These are phyloP conservation scores for Ganoderma lingzhi DNA, from an alignment of 1,284 basidiomycete species.

Conservation along the genomic window DNA sequence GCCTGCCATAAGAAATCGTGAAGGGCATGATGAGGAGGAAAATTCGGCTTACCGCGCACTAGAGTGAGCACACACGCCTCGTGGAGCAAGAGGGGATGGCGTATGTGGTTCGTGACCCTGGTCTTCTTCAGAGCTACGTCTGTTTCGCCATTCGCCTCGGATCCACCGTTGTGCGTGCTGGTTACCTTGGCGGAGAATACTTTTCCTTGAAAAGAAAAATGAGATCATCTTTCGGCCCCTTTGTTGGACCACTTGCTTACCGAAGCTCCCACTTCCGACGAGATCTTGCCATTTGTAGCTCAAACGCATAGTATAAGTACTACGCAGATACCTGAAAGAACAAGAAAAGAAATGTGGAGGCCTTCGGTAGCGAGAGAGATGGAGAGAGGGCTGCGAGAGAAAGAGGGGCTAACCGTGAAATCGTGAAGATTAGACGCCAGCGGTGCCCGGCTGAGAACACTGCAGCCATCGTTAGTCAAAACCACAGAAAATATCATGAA, in stretches of 20 bases:
- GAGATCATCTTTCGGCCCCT: neutral
- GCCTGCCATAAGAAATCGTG: too few species aligned
- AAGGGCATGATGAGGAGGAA: too few species aligned
- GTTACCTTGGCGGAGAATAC: neutral
- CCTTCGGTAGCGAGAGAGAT: too few species aligned
- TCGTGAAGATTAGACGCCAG: too few species aligned
- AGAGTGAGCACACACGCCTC: neutral
- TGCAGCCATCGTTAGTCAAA: too few species aligned
- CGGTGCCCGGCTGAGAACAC: too few species aligned
- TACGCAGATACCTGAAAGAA: constrained; percentile 8
- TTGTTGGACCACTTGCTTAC: neutral
- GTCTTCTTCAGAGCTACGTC: neutral
- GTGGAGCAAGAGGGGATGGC: neutral
- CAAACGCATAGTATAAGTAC: neutral
- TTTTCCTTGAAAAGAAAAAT: neutral
- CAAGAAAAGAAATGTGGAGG: too few species aligned
- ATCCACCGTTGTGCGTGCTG: neutral
- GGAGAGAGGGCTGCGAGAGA: too few species aligned
- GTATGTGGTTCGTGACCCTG: neutral
- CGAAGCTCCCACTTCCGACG: neutral
- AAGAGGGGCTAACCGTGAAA: too few species aligned
- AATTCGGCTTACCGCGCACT: neutral
- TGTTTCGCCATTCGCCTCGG: neutral
- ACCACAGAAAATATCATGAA: too few species aligned
- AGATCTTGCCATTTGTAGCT: neutral